Evolutionary conservation across 2,329 filamentous ascomycete species (phyloP).

Genomic region (Macrophomina tecta): DNA sequence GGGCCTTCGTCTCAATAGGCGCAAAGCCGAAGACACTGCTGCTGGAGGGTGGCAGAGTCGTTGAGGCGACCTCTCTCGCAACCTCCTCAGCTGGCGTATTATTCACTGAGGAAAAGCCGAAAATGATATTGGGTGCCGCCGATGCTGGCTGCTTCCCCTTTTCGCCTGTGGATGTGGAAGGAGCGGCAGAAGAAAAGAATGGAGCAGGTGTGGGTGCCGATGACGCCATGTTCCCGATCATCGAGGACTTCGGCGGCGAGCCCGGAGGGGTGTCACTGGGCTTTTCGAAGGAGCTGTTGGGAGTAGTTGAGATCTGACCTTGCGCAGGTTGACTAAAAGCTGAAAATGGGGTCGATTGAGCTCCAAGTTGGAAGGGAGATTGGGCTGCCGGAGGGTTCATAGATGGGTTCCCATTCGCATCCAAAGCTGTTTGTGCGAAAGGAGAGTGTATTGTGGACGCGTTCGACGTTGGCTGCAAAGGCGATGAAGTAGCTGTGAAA

Average conservation of each 20-base stretch:
- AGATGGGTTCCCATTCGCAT: not conserved
- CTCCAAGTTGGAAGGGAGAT: conserved; percentile 4
- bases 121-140: not conserved
- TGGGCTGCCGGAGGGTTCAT: not conserved
- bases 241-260: conserved; percentile 12
- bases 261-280: conserved; percentile 21
- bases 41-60: not conserved
- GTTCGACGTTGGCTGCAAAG: not conserved
- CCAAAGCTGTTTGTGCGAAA: not conserved
- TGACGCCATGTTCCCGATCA: not conserved
- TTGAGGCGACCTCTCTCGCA: not conserved
- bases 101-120: not conserved
- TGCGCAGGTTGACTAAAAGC: conserved; percentile 1
- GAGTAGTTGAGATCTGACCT: conserved; percentile 1
- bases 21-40: conserved; percentile 19
- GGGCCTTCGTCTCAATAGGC: not conserved
- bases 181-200: not conserved
- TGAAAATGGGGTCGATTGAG: not conserved
- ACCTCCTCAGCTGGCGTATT: not conserved
- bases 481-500: not conserved
- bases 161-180: not conserved
- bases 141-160: not conserved
- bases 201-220: not conserved
- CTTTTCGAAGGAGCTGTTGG: conserved; percentile 11
- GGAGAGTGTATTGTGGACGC: not conserved